Percentiles rank a stretch among this genome's conserved stretches.
phyloP scores from a whole-genome alignment of 2,329 filamentous ascomycete genomes.

The Scedosporium boydii region DNA sequence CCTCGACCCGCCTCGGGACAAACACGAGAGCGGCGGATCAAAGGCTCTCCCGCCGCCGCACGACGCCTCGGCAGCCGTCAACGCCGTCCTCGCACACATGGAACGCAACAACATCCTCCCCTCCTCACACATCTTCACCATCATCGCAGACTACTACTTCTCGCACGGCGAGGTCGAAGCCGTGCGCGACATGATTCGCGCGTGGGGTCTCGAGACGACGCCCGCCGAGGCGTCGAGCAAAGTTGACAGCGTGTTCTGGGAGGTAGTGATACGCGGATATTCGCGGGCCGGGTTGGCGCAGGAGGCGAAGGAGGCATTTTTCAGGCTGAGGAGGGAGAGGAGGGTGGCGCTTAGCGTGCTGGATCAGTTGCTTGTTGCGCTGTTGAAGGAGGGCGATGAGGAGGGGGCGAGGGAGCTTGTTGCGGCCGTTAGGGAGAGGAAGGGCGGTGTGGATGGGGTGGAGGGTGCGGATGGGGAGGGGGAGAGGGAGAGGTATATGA shows the following conservation, averaged over 20 bases:
- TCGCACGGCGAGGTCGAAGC: constrained; percentile 47
- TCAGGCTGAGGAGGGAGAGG: constrained; percentile 33
- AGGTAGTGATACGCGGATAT: constrained; percentile 60
- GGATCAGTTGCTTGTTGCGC: constrained; percentile 5
- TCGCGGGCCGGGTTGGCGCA: constrained; percentile 40
- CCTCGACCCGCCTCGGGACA: constrained; percentile 21
- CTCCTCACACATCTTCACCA: constrained; percentile 62
- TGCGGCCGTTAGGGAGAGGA: not conserved
- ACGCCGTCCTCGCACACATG: constrained; percentile 46
- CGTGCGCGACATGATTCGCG: constrained; percentile 50
- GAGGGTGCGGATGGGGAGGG: not conserved
- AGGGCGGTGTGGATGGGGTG: not conserved
- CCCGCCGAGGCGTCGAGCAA: constrained; percentile 19
- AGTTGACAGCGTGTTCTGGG: constrained; percentile 57
- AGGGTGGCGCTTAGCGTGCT: constrained; percentile 19
- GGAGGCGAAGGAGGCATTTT: constrained; percentile 39
- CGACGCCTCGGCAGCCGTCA: constrained; percentile 46
- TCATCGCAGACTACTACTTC: constrained; percentile 61
- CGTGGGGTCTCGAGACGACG: constrained; percentile 34
- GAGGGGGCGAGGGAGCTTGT: constrained; percentile 3
- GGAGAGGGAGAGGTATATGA: constrained; percentile 2
- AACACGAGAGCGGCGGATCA: constrained; percentile 19
- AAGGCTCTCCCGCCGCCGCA: constrained; percentile 7
- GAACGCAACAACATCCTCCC: constrained; percentile 38
- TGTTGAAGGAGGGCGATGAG: constrained; percentile 1